Conservation (phyloP, 139 green algal species). For the Auxenochlorella protothecoides region DNA sequence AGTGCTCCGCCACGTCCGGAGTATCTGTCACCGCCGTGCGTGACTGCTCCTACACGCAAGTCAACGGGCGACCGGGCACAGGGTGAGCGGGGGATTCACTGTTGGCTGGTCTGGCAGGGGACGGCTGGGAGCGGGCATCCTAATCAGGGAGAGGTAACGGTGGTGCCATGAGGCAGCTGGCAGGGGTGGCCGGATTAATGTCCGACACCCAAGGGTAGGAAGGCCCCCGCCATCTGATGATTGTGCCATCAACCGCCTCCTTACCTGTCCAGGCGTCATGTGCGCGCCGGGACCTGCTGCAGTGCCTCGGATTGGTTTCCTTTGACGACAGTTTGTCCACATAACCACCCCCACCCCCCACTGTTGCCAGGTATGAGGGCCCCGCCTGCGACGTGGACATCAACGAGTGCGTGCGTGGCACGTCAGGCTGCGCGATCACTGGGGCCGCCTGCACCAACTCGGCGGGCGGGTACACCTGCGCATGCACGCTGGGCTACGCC, state of each 20-base stretch:
- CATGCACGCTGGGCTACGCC: slow-evolving; percentile 33
- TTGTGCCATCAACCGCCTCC: too few relatives aligned
- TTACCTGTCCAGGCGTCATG: too few relatives aligned
- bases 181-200: too few relatives aligned
- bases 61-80: slow-evolving; percentile 19
- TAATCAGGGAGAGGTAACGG: not conserved
- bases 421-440: slow-evolving; percentile 21
- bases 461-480: slow-evolving; percentile 29
- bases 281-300: too few relatives aligned
- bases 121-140: not conserved
- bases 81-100: slow-evolving; percentile 4
- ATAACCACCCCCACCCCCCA: too few relatives aligned
- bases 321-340: too few relatives aligned
- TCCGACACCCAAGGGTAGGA: too few relatives aligned
- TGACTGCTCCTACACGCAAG: slow-evolving; percentile 13
- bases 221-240: too few relatives aligned
- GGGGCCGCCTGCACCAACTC: slow-evolving; percentile 38
- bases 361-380: slow-evolving; percentile 18
- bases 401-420: slow-evolving; percentile 42
- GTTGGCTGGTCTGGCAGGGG: not conserved
- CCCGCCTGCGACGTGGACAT: slow-evolving; percentile 35
- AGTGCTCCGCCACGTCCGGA: not conserved
- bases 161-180: not conserved
- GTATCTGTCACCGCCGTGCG: not conserved
- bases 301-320: too few relatives aligned